Percentiles rank a stretch among this genome's conserved stretches.
Evolutionary conservation across 768 basidiomycete genomes (phyloP).

Genomic region (Mrakia blollopis): DNA sequence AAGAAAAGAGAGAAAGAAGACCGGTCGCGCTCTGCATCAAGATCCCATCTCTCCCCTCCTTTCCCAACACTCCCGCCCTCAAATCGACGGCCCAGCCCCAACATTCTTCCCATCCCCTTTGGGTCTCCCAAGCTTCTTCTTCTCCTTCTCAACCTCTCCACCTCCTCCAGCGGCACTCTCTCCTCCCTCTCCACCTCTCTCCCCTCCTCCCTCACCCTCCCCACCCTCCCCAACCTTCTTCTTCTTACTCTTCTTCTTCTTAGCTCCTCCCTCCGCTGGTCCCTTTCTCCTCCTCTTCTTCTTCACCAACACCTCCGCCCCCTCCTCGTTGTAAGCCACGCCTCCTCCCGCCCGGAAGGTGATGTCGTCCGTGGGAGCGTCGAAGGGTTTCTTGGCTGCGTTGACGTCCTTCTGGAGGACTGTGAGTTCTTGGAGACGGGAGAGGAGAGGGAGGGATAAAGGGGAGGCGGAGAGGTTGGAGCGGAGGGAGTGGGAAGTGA

Average conservation of each 20-base stretch:
- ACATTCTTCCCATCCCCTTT: neutral
- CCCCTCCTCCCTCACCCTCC: neutral
- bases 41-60: neutral
- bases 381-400: conserved; percentile 22
- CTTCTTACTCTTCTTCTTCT: neutral
- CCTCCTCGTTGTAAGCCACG: neutral
- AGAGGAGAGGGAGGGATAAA: conserved; percentile 23
- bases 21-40: neutral
- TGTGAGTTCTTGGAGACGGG: conserved; percentile 27
- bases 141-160: neutral
- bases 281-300: neutral
- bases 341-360: neutral
- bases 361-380: neutral
- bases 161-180: neutral
- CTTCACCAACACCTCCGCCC: neutral
- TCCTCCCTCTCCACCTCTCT: neutral
- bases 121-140: conserved; percentile 10
- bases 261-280: neutral
- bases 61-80: neutral
- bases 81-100: conserved; percentile 1
- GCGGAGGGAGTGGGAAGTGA: conserved; percentile 24
- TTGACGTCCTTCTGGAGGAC: conserved; percentile 32
- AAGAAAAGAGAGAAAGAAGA: neutral
- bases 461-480: conserved; percentile 23
- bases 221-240: neutral